A percentile compares a stretch with the other conserved stretches of the same genome.
These are phyloP conservation scores for Metrosideros polymorpha DNA, from an alignment of 441 rosid species.

Conservation along the genomic window DNA sequence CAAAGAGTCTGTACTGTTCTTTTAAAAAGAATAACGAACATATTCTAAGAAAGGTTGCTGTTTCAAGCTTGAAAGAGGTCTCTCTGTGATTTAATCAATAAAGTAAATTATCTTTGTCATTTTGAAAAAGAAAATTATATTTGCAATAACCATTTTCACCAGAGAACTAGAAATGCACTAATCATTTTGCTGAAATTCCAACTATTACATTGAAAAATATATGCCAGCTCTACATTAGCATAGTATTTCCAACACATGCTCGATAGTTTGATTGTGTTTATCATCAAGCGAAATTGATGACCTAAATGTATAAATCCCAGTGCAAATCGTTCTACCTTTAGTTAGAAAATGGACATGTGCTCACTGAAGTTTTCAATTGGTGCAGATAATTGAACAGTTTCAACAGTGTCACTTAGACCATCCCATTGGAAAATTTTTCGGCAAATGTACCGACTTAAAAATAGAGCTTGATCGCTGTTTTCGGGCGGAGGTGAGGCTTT, in stretches of 20 bases:
- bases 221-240: not conserved
- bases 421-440: conserved; percentile 76
- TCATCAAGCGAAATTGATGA: not conserved
- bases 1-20: not conserved
- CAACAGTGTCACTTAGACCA: conserved; percentile 86
- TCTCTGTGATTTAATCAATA: not conserved
- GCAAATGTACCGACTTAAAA: conserved; percentile 78
- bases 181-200: not conserved
- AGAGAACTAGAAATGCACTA: not conserved
- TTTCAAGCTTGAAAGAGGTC: not conserved
- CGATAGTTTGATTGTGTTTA: not conserved
- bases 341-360: not conserved
- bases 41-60: not conserved
- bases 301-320: not conserved
- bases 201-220: not conserved
- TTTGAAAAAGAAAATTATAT: not conserved
- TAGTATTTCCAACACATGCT: not conserved
- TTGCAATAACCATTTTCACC: not conserved
- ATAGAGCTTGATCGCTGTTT: conserved; percentile 82
- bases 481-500: conserved; percentile 52
- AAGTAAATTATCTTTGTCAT: not conserved
- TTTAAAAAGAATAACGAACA: not conserved
- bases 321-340: not conserved
- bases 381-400: conserved; percentile 78
- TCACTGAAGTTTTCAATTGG: not conserved